A percentile compares a stretch with the other conserved stretches of the same genome.
Evolutionary conservation across 1,284 basidiomycete genomes (phyloP).

Genomic region (Moniliophthora roreri): DNA sequence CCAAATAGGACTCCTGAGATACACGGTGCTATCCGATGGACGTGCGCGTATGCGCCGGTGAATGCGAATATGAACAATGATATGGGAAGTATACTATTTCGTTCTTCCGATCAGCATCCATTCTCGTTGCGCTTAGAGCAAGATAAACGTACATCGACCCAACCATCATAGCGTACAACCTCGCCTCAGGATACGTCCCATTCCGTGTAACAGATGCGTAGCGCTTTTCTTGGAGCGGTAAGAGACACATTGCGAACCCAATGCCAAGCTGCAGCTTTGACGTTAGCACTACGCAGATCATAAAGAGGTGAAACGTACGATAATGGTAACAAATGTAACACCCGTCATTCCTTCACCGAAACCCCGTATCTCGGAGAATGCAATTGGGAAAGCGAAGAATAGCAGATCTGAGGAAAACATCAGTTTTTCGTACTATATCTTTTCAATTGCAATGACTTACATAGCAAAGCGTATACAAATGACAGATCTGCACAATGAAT

Average conservation of each 20-base stretch:
- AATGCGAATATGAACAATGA: conserved; percentile 44
- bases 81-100: conserved; percentile 30
- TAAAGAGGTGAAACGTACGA: conserved; percentile 24
- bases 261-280: conserved; percentile 32
- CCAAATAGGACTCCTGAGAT: conserved; percentile 36
- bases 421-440: conserved; percentile 14
- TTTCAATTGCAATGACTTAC: conserved; percentile 25
- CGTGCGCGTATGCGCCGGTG: conserved; percentile 39
- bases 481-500: conserved; percentile 31
- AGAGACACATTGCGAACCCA: conserved; percentile 27
- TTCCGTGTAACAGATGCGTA: conserved; percentile 31
- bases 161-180: conserved; percentile 47
- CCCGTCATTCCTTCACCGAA: conserved; percentile 45
- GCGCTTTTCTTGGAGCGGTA: conserved; percentile 33
- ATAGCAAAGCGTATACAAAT: conserved; percentile 35
- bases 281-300: not conserved
- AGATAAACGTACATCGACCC: conserved; percentile 39
- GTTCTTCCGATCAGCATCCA: conserved; percentile 17
- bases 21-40: conserved; percentile 37
- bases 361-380: conserved; percentile 37
- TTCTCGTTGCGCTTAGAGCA: no score
- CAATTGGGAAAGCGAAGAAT: conserved; percentile 41
- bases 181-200: conserved; percentile 51
- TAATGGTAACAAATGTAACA: conserved; percentile 52
- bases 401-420: conserved; percentile 29